Base-by-base conservation (phyloP, 768 basidiomycete species). In the Pleurotus platypus region DNA sequence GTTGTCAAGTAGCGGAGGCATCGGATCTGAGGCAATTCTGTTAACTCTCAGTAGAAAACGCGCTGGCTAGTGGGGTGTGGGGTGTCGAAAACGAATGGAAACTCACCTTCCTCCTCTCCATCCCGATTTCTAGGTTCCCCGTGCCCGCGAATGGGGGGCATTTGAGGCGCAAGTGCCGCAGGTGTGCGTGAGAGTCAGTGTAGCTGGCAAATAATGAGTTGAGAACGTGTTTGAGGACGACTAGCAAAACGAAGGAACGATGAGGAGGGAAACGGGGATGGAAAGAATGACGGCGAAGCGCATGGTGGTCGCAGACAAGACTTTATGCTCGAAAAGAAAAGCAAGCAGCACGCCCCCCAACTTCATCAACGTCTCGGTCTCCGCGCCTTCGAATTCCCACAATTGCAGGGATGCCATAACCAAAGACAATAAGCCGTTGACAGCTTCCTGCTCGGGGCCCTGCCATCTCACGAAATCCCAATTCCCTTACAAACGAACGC, bases 1-100 rank as follows among this genome's bases (percentile, higher is more conserved):
- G 65, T 78, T 77, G 64, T 85, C 82, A 63, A 83, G 75, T 63
- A 79, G 73, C 39, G 78, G 73, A 6, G 79, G 78, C 77, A 80
- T 79, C n/a, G 55, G 58, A 67, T 77, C 80, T 80, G 66, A 65
- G 63, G 64, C 20, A 54, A 51, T 46, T 49, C 46, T 40, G 55
- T 55, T 54, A 57, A 46, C 57, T 63, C 60, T 49, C 58, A 18
- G 58, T 62, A 61, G 58, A 60, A 66, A 60, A 65, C 66, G 61
- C 66, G 67, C 66, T 63, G 66, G 66, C 55, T 66, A 60, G 55
- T 64, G 12, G 47, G 9, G 30, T 11, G 9, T 11, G 30, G 30
- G 30, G 30, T 9, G 30, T 35, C 7, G 30, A 35, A 3, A 35
- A 35, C 30, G 8, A 35, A 35, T 11, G 15, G 13, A 30, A 24